Evolutionary conservation across 2,329 filamentous ascomycete genomes (phyloP), one percentile per base, ranked within the genome.

Genomic region (Stylonectria norvegica): DNA sequence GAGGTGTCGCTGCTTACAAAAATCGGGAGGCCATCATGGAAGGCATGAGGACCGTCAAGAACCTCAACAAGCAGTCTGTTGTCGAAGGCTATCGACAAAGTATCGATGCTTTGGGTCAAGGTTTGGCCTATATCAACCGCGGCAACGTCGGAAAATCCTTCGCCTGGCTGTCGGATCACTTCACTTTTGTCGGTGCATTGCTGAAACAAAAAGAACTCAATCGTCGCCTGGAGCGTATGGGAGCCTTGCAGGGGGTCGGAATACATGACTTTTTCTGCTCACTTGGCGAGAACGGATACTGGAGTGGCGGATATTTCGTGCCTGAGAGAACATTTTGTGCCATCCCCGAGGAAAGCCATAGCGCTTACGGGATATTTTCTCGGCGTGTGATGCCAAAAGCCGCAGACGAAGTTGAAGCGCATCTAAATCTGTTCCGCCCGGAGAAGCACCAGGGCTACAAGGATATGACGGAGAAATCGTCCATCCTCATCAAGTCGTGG

Each of bases 121-220:
- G 73, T 2, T 65, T 78, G 7, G 74, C 74, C 9, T 79, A 79
- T 48, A 68, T 79, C 57, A 79, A 78, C 56, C 67, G 73, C 5
- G 75, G 75, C 11, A 78, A 74, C 29, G 75, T 79, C 2, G 81
- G 81, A 3, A 75, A 81, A 39, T 86, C 87, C 1, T 85, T 88
- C 50, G 77, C 75, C 14, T 95, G 88, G 82, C 79, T 90, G 4
- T 81, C 83, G 0, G 86, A 85, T 12, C 89, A 95, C 62, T 78
- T 95, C 36, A 86, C 88, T 23, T 95, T 95, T 55, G 85, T 95
- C 2, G 87, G 88, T 0, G 83, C 86, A 32, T 72, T 95, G 2
- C 76, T 89, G 50, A 83, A 85, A 38, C 79, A 81, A 12, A 80
- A 83, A 22, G 86, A 93, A 54, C 67, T 95, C 45, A 78, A 76